Percentiles rank a stretch among this genome's conserved stretches.
These are phyloP conservation scores for Borovskyia barvae DNA, from an alignment of 208 protist genomes.

Conservation along the genomic window DNA sequence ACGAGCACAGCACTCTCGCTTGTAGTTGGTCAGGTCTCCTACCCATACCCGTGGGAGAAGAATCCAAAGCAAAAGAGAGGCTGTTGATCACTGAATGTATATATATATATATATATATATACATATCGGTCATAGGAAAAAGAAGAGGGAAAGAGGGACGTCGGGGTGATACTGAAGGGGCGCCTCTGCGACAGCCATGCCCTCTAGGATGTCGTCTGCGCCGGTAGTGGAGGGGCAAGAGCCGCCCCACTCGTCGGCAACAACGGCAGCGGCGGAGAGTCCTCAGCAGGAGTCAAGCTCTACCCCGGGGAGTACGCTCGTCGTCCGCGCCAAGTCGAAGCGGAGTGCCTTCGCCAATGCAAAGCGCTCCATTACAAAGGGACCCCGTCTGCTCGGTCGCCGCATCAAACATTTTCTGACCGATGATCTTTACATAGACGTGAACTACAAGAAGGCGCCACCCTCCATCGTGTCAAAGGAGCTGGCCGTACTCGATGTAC, in stretches of 20 bases:
- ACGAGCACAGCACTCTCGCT: too few relatives aligned
- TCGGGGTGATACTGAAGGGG: too few relatives aligned
- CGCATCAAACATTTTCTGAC: conserved; percentile 68
- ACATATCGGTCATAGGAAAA: too few relatives aligned
- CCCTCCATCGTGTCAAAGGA: conserved; percentile 37
- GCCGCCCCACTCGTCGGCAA: not conserved
- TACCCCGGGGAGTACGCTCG: too few relatives aligned
- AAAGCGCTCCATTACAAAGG: conserved; percentile 48
- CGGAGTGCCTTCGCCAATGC: conserved; percentile 11
- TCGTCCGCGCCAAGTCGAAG: conserved; percentile 10
- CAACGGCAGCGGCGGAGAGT: conserved; percentile 1
- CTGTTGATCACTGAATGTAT: too few relatives aligned
- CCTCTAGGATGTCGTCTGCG: not conserved
- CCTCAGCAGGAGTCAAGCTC: not conserved
- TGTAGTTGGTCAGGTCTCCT: too few relatives aligned
- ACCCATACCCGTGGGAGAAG: too few relatives aligned
- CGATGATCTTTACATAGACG: conserved; percentile 64
- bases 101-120: too few relatives aligned
- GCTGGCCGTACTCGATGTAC: conserved; percentile 52
- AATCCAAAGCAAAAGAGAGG: too few relatives aligned
- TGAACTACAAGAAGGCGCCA: conserved; percentile 50
- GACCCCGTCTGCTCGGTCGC: conserved; percentile 49
- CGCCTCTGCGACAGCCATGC: not conserved
- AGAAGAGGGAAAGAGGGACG: too few relatives aligned
- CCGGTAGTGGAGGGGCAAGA: too few relatives aligned